Evolutionary conservation across 2,329 filamentous ascomycete species (phyloP), one percentile per base, ranked within the genome.

Genomic region (Penicillium sp.): DNA sequence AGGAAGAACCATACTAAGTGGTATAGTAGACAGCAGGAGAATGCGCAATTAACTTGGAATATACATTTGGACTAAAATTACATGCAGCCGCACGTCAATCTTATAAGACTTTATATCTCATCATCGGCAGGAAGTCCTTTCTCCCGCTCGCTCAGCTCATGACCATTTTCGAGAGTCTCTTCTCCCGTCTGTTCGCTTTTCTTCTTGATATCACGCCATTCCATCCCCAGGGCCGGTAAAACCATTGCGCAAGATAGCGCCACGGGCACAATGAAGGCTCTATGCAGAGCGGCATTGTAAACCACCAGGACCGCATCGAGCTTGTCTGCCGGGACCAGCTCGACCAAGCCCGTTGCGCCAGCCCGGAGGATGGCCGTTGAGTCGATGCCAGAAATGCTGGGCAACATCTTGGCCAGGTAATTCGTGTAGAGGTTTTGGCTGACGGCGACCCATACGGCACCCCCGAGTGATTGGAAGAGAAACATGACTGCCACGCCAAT

Each of bases 401-500:
- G 39, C 17, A 54, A 23, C 7, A 21, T 31, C 3, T 34, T 21
- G 8, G 39, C 13, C 8, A 54, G 37, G 16, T 49, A 49, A 27
- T 47, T 52, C 14, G 43, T 39, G 25, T 47, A 54, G 7, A 53
- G 43, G 23, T 41, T 45, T 35, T 54, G 47, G 11, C 40, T 38
- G 10, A 53, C 47, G 16, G 51, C 45, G 3, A 54, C 41, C 15
- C 43, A 53, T 20, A 54, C 23, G 11, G 47, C 49, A 19, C 51
- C 51, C 3, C 47, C 45, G 7, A 54, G 45, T 1, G 49, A 49
- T 21, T 54, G 51, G 4, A 45, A 30, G 7, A 54, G 41, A 13
- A 51, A 49, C 42, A 54, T 49, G 2, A 54, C 27, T 7, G 51
- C 43, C 8, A 51, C 25, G 4, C 51, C 50, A 15, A 51, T 49